These are phyloP conservation scores for Artemisia argyi DNA, from an alignment of 129 eudicot species.

Conservation along the genomic window DNA sequence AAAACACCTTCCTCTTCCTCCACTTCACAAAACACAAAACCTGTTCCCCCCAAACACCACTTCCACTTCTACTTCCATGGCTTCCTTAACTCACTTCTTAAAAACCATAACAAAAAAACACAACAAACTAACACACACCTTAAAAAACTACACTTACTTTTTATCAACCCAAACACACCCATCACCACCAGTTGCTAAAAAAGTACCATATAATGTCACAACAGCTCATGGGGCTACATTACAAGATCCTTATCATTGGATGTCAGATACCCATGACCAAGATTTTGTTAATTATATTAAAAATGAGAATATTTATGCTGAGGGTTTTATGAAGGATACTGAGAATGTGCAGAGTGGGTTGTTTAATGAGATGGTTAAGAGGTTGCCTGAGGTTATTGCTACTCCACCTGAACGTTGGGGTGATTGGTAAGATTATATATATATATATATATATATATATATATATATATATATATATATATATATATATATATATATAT, in stretches of 20 bases:
- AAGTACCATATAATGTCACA: conserved; percentile 53
- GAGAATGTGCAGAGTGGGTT: conserved; percentile 42
- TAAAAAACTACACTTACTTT: conserved; percentile 27
- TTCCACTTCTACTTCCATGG: conserved; percentile 11
- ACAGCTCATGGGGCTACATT: conserved; percentile 61
- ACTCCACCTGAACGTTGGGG: conserved; percentile 94
- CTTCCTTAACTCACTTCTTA: conserved; percentile 26
- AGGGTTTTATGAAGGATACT: conserved; percentile 80
- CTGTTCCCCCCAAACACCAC: neutral
- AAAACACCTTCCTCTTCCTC: neutral
- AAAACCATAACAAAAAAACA: conserved; percentile 28
- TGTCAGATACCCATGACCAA: conserved; percentile 73
- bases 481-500: no score
- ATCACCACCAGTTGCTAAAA: conserved; percentile 69
- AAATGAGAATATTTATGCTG: conserved; percentile 61
- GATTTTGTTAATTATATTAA: conserved; percentile 63
- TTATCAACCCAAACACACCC: conserved; percentile 41
- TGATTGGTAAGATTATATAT: conserved; percentile 54
- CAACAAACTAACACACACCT: conserved; percentile 9
- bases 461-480: no score
- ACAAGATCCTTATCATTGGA: conserved; percentile 92
- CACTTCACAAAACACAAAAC: neutral
- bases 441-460: no score
- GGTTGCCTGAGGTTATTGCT: conserved; percentile 56
- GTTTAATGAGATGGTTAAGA: conserved; percentile 59